Percentiles rank a stretch among this genome's conserved stretches.
These are phyloP conservation scores for Avicennia marina DNA, from an alignment of 257 asterid genomes.

Conservation along the genomic window DNA sequence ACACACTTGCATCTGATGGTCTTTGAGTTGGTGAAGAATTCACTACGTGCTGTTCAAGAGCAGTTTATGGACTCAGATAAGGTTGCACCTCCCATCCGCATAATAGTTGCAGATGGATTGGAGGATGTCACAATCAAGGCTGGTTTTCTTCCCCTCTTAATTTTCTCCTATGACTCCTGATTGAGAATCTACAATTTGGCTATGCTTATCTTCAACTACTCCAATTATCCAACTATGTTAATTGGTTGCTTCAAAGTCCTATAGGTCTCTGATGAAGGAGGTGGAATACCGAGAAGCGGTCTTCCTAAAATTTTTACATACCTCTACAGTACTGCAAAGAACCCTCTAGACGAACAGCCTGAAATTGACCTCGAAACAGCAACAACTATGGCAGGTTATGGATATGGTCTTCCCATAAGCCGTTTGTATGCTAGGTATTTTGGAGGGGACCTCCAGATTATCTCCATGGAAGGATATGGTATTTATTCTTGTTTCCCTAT, in stretches of 20 bases:
- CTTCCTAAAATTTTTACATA: conserved; percentile 81
- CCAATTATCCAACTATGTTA: too few relatives aligned
- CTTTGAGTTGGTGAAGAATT: conserved; percentile 91
- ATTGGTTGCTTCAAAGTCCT: too few relatives aligned
- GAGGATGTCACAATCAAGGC: conserved; percentile 98
- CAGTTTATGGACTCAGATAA: conserved; percentile 70
- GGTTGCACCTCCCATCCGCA: conserved; percentile 79
- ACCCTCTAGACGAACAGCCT: conserved; percentile 60
- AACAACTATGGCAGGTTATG: conserved; percentile 88
- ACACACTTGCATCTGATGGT: conserved; percentile 95
- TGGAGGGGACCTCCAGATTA: conserved; percentile 92
- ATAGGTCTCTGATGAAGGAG: conserved; percentile 98
- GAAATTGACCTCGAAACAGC: conserved; percentile 61
- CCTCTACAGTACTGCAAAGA: conserved; percentile 86
- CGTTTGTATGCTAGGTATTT: conserved; percentile 90
- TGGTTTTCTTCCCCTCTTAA: conserved; percentile 15
- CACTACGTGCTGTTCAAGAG: conserved; percentile 96
- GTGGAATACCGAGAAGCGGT: conserved; percentile 92
- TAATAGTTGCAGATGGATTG: conserved; percentile 90
- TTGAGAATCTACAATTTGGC: too few relatives aligned
- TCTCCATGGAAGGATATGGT: conserved; percentile 99
- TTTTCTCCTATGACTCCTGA: neutral
- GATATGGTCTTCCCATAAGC: conserved; percentile 92
- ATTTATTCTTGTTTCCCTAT: too few relatives aligned
- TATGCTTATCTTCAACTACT: too few relatives aligned